Evolutionary conservation across 208 protist species (phyloP).

Genomic region (Wallacemonas sp.): DNA sequence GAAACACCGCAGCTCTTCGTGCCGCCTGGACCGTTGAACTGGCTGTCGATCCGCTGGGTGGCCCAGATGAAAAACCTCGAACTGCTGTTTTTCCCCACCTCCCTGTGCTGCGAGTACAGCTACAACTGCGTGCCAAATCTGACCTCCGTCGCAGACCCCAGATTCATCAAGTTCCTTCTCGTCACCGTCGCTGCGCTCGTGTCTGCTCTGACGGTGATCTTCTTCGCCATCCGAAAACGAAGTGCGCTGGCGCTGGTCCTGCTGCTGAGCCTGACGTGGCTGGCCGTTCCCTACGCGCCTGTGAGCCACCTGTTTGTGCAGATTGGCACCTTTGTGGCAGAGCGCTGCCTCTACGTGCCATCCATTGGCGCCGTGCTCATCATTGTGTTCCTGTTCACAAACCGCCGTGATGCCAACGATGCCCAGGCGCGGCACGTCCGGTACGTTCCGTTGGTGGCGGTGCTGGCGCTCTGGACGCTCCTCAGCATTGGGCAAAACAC

Average conservation of each 20-base stretch:
- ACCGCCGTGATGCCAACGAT: neutral
- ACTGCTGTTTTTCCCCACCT: slow-evolving; percentile 78
- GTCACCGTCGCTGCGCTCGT: slow-evolving; percentile 18
- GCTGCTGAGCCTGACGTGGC: slow-evolving; percentile 47
- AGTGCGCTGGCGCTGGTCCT: slow-evolving; percentile 21
- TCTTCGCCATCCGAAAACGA: slow-evolving; percentile 21
- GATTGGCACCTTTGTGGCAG: slow-evolving; percentile 84
- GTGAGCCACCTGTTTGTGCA: slow-evolving; percentile 84
- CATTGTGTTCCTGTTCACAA: slow-evolving; percentile 19
- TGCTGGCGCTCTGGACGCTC: slow-evolving; percentile 20
- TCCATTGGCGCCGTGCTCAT: slow-evolving; percentile 59
- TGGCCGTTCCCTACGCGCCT: slow-evolving; percentile 72
- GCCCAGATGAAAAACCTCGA: slow-evolving; percentile 82
- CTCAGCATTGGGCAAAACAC: slow-evolving; percentile 32
- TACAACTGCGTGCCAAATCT: slow-evolving; percentile 88
- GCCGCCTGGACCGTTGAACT: slow-evolving; percentile 29
- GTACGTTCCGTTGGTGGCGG: slow-evolving; percentile 17
- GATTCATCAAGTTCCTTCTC: slow-evolving; percentile 27
- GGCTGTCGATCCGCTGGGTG: slow-evolving; percentile 49
- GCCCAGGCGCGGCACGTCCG: neutral
- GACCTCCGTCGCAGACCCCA: slow-evolving; percentile 31
- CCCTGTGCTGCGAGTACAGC: slow-evolving; percentile 89
- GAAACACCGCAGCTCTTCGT: slow-evolving; percentile 88
- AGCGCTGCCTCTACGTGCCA: slow-evolving; percentile 88
- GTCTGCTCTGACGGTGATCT: slow-evolving; percentile 5